Evolutionary conservation across 2,329 filamentous ascomycete genomes (phyloP).

Genomic region (Chaetoscypha palmicola): DNA sequence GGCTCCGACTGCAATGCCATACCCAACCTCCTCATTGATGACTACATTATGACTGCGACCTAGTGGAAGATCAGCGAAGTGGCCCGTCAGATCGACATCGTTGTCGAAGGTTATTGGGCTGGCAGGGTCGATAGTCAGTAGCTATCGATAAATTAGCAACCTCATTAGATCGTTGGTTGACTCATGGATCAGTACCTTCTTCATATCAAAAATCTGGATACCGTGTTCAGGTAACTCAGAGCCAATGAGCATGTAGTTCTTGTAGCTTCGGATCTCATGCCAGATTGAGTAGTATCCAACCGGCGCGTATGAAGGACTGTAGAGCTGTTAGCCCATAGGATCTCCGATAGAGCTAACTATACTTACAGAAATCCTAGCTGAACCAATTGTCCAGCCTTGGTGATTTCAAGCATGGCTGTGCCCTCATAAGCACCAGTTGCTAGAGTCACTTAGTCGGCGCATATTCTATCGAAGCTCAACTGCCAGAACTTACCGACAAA

Average conservation of each 20-base stretch:
- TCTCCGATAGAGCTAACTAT: slow-evolving; percentile 26
- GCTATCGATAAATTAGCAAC: slow-evolving; percentile 25
- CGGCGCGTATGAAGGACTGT: slow-evolving; percentile 12
- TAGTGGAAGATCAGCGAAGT: slow-evolving; percentile 6
- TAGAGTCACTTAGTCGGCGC: no score
- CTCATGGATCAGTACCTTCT: slow-evolving; percentile 21
- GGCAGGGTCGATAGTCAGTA: slow-evolving; percentile 40
- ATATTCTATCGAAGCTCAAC: no score
- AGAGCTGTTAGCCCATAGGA: not conserved
- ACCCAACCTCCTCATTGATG: slow-evolving; percentile 12
- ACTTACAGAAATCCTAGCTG: slow-evolving; percentile 42
- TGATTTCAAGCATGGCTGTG: slow-evolving; percentile 43
- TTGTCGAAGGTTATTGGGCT: slow-evolving; percentile 33
- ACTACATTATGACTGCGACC: slow-evolving; percentile 25
- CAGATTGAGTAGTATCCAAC: slow-evolving; percentile 23
- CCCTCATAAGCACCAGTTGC: slow-evolving; percentile 43
- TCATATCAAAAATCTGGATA: slow-evolving; percentile 50
- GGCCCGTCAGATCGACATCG: slow-evolving; percentile 1
- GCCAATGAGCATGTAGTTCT: slow-evolving; percentile 34
- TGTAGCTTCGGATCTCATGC: slow-evolving; percentile 34
- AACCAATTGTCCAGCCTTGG: slow-evolving; percentile 36
- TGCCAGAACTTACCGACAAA: slow-evolving; percentile 27
- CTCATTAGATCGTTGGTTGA: not conserved
- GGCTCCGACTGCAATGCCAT: slow-evolving; percentile 29
- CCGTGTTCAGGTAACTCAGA: slow-evolving; percentile 39